Evolutionary conservation across 2,329 filamentous ascomycete species (phyloP).

Genomic region (Gremmenia infestans): DNA sequence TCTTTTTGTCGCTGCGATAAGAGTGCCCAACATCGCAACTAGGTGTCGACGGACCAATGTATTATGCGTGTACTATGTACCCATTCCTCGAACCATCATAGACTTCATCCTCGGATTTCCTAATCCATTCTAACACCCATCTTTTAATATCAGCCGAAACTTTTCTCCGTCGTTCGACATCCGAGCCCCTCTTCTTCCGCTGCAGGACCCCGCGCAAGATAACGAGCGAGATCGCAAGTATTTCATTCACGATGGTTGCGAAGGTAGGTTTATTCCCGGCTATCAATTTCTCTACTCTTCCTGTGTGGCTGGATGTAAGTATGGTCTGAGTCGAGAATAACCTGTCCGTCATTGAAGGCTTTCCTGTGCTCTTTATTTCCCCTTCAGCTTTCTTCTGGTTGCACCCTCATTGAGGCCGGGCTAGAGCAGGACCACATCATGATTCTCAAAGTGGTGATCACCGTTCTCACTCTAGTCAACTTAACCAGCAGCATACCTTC

Average conservation of each 20-base stretch:
- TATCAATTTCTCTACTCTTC: background rate
- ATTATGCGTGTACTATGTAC: background rate
- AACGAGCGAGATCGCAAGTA: no score
- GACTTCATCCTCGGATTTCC: background rate
- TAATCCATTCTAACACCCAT: background rate
- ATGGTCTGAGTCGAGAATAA: constrained; percentile 12
- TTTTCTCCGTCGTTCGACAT: background rate
- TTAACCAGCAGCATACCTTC: constrained; percentile 14
- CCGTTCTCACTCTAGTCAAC: constrained; percentile 12
- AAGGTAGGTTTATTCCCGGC: constrained; percentile 15
- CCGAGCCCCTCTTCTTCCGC: constrained; percentile 1
- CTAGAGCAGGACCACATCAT: constrained; percentile 7
- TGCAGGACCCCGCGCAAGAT: constrained; percentile 1
- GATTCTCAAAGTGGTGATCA: constrained; percentile 10
- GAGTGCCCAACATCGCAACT: no score
- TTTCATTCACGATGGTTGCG: constrained; percentile 2
- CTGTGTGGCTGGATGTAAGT: background rate
- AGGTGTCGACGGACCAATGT: no score
- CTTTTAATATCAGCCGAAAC: background rate
- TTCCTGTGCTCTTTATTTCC: background rate
- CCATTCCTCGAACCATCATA: background rate
- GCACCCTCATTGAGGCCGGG: background rate
- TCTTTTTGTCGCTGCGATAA: no score
- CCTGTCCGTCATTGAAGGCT: constrained; percentile 12
- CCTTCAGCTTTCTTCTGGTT: constrained; percentile 3